Evolutionary conservation across 225 moss, liverwort and hornwort genomes (phyloP).

Genomic region (Asterella californica): DNA sequence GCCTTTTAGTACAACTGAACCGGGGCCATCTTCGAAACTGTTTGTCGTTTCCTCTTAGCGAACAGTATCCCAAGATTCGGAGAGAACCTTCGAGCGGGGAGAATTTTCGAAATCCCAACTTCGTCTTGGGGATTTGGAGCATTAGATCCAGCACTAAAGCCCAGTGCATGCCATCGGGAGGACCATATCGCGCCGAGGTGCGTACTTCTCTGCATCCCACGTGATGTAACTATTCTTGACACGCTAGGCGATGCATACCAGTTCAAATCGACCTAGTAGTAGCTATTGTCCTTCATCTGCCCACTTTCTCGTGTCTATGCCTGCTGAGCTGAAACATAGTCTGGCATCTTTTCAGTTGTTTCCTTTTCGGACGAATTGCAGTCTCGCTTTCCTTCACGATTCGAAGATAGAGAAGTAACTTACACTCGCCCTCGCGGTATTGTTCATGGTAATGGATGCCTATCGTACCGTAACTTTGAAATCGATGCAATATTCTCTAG

Average conservation of each 20-base stretch:
- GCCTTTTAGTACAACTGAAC: neutral
- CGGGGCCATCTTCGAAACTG: neutral
- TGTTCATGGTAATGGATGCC: no score
- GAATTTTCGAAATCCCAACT: neutral
- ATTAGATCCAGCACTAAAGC: neutral
- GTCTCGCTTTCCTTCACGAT: no score
- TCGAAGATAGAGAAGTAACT: no score
- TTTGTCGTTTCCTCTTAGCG: neutral
- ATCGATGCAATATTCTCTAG: no score
- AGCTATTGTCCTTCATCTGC: no score
- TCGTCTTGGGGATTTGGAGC: neutral
- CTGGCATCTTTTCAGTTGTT: neutral
- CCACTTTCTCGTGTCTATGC: neutral
- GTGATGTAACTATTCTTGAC: neutral
- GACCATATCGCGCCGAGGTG: neutral
- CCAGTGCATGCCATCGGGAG: neutral
- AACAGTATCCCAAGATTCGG: neutral
- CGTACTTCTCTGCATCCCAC: neutral
- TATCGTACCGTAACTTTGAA: no score
- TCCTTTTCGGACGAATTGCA: no score
- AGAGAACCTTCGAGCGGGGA: neutral
- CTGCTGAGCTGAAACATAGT: slow-evolving; percentile 2
- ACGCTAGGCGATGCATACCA: neutral
- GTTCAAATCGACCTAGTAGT: neutral
- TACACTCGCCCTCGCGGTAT: no score